phyloP scores from a whole-genome alignment of 169 alveolate genomes.

The Haemoproteus tartakovskyi region DNA sequence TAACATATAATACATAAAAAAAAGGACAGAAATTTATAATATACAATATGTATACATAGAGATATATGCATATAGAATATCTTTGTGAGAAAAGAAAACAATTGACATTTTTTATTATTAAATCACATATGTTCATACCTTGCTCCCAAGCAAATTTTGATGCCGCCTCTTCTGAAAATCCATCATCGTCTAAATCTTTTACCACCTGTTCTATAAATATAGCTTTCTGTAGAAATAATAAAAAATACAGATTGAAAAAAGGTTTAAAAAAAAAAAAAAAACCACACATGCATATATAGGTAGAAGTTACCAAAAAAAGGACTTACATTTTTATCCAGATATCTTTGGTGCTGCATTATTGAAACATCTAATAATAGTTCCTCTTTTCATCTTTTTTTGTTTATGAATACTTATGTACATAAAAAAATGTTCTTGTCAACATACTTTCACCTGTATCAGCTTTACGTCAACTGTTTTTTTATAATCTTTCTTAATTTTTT shows the following conservation, averaged over 20 bases:
- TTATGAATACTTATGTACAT: too few relatives aligned
- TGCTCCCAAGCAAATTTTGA: slow-evolving; percentile 80
- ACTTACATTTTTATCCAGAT: too few relatives aligned
- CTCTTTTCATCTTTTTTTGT: too few relatives aligned
- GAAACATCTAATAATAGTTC: too few relatives aligned
- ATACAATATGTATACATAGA: not conserved
- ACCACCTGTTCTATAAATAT: slow-evolving; percentile 53
- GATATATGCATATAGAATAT: not conserved
- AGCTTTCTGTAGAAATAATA: slow-evolving; percentile 17
- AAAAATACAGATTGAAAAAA: not conserved
- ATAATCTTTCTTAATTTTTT: too few relatives aligned
- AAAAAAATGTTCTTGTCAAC: too few relatives aligned
- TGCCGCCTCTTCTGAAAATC: slow-evolving; percentile 70
- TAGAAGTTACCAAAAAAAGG: too few relatives aligned
- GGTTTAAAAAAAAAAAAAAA: not conserved
- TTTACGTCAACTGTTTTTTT: too few relatives aligned
- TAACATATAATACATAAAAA: not conserved
- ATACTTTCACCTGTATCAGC: too few relatives aligned
- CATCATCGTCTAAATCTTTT: slow-evolving; percentile 57
- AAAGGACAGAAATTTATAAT: not conserved
- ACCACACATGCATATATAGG: too few relatives aligned
- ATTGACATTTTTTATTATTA: not conserved
- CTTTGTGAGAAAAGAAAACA: not conserved
- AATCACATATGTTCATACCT: slow-evolving; percentile 43
- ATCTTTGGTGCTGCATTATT: too few relatives aligned